Percentiles rank a stretch among this genome's conserved stretches.
phyloP scores from a whole-genome alignment of 164 flowering plant genomes.

The Nelumbo lutea region DNA sequence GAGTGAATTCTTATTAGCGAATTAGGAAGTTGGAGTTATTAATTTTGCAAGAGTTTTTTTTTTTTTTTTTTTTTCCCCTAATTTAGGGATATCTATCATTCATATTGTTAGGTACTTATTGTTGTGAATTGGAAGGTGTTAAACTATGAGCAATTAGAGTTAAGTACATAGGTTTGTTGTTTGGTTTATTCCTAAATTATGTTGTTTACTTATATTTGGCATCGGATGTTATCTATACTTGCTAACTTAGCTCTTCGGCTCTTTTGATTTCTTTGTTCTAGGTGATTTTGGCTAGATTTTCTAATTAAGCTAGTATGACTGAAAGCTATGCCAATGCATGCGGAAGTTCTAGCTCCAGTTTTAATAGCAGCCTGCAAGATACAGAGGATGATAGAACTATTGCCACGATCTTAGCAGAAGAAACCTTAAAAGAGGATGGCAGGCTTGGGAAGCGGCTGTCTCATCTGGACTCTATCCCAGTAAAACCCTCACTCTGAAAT shows the following conservation, averaged over 20 bases:
- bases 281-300: conserved; percentile 10
- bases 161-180: not conserved
- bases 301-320: conserved; percentile 30
- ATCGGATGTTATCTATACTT: not conserved
- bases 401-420: conserved; percentile 23
- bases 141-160: not conserved
- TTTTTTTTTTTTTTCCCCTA: not conserved
- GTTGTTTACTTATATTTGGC: not conserved
- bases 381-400: conserved; percentile 28
- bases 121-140: not conserved
- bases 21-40: not conserved
- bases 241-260: not conserved
- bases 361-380: conserved; percentile 29
- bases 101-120: not conserved
- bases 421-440: conserved; percentile 11
- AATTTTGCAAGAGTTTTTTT: not conserved
- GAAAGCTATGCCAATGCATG: conserved; percentile 33
- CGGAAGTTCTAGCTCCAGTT: conserved; percentile 29
- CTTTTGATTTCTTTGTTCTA: not conserved
- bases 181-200: not conserved
- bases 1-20: not conserved
- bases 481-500: conserved; percentile 14
- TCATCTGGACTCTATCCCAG: conserved; percentile 37
- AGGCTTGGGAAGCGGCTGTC: conserved; percentile 30
- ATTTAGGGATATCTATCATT: not conserved